Conservation (phyloP, 2,329 filamentous ascomycete genomes). For the Falciphora oryzae region DNA sequence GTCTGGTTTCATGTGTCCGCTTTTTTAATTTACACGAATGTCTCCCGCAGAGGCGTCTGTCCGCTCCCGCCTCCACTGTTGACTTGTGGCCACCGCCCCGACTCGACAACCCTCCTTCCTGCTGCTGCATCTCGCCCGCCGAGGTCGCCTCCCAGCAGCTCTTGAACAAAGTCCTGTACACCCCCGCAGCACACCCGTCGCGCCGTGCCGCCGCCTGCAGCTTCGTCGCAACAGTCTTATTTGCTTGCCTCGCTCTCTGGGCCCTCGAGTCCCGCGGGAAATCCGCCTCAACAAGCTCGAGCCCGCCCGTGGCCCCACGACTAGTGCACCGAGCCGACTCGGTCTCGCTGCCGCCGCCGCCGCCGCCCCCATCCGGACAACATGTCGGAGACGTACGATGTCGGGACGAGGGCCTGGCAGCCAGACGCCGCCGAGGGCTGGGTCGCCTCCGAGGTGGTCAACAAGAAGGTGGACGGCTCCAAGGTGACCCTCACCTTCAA, state of each 20-base stretch:
- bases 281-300: background rate
- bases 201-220: background rate
- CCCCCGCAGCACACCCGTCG: background rate
- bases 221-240: background rate
- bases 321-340: background rate
- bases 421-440: constrained; percentile 93
- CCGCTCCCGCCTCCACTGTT: constrained; percentile 12
- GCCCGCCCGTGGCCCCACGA: constrained; percentile 1
- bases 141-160: background rate
- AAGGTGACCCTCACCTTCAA: constrained; percentile 85
- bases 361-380: constrained; percentile 23
- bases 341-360: constrained; percentile 3
- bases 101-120: background rate
- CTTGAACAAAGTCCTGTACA: background rate
- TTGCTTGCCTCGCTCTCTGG: background rate
- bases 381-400: constrained; percentile 94
- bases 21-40: constrained; percentile 16
- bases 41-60: constrained; percentile 13
- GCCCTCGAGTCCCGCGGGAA: background rate
- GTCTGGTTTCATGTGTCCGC: constrained; percentile 1
- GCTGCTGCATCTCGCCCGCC: background rate
- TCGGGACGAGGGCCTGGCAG: constrained; percentile 97
- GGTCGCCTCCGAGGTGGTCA: constrained; percentile 90
- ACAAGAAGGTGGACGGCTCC: constrained; percentile 76
- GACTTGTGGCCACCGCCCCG: constrained; percentile 4